Conservation (phyloP, 352 stramenopile species). For the Pilasporangium apinafurcum region DNA sequence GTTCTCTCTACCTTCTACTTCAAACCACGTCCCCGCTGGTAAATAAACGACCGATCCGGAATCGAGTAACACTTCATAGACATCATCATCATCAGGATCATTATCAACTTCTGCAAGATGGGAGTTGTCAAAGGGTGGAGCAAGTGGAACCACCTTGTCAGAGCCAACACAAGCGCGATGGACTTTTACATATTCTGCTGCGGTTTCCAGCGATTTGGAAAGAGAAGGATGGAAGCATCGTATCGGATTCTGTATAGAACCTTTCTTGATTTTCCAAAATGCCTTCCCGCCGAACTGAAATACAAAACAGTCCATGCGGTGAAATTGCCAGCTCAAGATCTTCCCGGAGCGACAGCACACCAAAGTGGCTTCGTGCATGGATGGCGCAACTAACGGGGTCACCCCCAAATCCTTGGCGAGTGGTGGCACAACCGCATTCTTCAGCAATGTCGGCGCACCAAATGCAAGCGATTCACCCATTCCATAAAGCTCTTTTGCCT, state of each 20-base stretch:
- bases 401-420: slow-evolving; percentile 23
- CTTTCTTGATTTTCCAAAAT: slow-evolving; percentile 17
- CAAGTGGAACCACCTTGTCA: background rate
- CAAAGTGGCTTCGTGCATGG: slow-evolving; percentile 6
- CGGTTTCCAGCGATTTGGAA: background rate
- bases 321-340: slow-evolving; percentile 35
- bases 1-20: slow-evolving; percentile 10
- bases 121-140: slow-evolving; percentile 10
- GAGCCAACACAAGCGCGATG: background rate
- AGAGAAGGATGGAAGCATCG: slow-evolving; percentile 15
- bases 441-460: slow-evolving; percentile 9
- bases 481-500: slow-evolving; percentile 1
- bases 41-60: slow-evolving; percentile 49
- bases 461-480: slow-evolving; percentile 14
- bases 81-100: slow-evolving; percentile 1
- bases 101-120: slow-evolving; percentile 9
- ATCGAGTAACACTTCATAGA: slow-evolving; percentile 9
- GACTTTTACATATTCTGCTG: slow-evolving; percentile 10
- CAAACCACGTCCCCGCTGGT: slow-evolving; percentile 42
- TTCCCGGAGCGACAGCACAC: slow-evolving; percentile 2
- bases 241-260: slow-evolving; percentile 13
- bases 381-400: slow-evolving; percentile 4
- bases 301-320: slow-evolving; percentile 25
- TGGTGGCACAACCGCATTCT: slow-evolving; percentile 10
- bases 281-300: slow-evolving; percentile 28